Evolutionary conservation across 2,329 filamentous ascomycete genomes (phyloP).

Genomic region (Colletotrichum spaethianum): DNA sequence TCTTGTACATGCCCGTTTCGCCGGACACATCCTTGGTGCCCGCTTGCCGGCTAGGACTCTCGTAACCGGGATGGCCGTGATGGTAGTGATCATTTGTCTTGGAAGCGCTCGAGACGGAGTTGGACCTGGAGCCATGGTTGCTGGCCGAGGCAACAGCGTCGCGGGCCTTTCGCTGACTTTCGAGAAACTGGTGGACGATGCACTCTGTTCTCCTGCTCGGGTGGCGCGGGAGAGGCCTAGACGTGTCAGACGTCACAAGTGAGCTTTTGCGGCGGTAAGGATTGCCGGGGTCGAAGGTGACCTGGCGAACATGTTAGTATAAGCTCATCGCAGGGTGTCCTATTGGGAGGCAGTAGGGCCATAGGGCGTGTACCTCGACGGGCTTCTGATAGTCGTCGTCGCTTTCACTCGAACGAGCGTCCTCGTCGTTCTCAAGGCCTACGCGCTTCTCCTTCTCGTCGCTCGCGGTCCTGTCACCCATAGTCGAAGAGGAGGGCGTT

Average conservation of each 20-base stretch:
- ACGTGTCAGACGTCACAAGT: conserved; percentile 66
- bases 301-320: conserved; percentile 54
- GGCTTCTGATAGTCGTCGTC: conserved; percentile 64
- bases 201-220: conserved; percentile 67
- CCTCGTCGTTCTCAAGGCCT: conserved; percentile 50
- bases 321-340: not conserved
- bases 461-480: conserved; percentile 14
- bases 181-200: conserved; percentile 76
- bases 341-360: not conserved
- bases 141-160: conserved; percentile 44
- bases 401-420: conserved; percentile 60
- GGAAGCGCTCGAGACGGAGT: conserved; percentile 32
- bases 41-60: conserved; percentile 36
- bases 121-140: conserved; percentile 45
- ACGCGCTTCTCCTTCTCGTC: conserved; percentile 46
- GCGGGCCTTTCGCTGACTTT: conserved; percentile 63
- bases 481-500: not conserved
- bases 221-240: conserved; percentile 53
- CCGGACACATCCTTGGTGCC: conserved; percentile 44
- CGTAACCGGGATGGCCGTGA: conserved; percentile 48
- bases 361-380: conserved; percentile 61
- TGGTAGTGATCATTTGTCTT: conserved; percentile 42
- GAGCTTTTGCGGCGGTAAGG: conserved; percentile 77
- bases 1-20: conserved; percentile 48
- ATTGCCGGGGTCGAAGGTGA: conserved; percentile 74